A percentile compares a stretch with the other conserved stretches of the same genome.
Evolutionary conservation across 805 yeast species (phyloP).

Genomic region (Candida orba): DNA sequence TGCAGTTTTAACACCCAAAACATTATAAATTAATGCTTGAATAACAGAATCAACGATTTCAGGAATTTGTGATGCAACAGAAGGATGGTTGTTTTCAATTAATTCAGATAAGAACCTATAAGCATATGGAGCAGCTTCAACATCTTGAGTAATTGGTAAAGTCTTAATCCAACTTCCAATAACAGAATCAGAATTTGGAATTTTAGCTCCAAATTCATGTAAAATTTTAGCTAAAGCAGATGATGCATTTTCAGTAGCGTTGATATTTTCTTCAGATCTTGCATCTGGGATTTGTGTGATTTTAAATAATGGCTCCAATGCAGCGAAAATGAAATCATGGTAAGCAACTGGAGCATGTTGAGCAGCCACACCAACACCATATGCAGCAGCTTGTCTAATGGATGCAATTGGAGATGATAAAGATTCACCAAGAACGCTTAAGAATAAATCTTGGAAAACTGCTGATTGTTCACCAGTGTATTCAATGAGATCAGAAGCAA

Average conservation of each 20-base stretch:
- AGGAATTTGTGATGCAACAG: constrained; percentile 46
- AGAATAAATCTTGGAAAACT: constrained; percentile 56
- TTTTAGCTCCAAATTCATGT: constrained; percentile 48
- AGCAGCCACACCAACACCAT: constrained; percentile 80
- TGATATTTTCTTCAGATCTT: constrained; percentile 73
- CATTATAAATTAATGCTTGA: constrained; percentile 62
- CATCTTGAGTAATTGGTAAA: constrained; percentile 78
- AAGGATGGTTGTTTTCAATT: constrained; percentile 59
- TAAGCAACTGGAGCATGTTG: constrained; percentile 66
- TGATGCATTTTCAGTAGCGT: constrained; percentile 82
- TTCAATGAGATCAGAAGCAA: constrained; percentile 75
- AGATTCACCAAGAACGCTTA: constrained; percentile 57
- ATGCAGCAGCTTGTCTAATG: constrained; percentile 82
- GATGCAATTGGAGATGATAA: constrained; percentile 60
- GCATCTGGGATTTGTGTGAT: constrained; percentile 74
- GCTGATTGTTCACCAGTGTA: constrained; percentile 64
- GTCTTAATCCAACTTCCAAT: constrained; percentile 72
- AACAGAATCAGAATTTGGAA: constrained; percentile 58
- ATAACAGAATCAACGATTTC: constrained; percentile 61
- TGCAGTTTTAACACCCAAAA: constrained; percentile 68
- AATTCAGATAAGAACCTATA: constrained; percentile 70
- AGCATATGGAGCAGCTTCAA: constrained; percentile 80
- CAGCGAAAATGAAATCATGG: constrained; percentile 54
- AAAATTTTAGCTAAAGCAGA: constrained; percentile 81
- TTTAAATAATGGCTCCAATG: constrained; percentile 69